A percentile compares a stretch with the other conserved stretches of the same genome.
These are phyloP conservation scores for Spencermartinsiella ligniputridi DNA, from an alignment of 1,139 yeast genomes.

Conservation along the genomic window DNA sequence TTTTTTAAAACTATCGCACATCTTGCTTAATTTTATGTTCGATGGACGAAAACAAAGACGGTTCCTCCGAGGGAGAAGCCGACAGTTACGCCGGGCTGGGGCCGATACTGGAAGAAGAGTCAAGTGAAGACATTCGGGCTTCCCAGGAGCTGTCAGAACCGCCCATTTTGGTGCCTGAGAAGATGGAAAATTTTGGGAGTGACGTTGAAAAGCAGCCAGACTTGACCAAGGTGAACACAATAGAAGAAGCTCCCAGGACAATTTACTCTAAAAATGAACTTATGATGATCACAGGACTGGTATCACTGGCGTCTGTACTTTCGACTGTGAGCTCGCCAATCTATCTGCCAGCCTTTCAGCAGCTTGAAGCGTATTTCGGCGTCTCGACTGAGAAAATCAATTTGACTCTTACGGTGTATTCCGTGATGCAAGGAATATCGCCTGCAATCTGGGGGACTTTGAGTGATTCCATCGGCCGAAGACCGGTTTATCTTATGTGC, in stretches of 20 bases:
- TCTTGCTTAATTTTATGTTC: no score
- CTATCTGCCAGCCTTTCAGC: constrained; percentile 66
- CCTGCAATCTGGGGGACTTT: constrained; percentile 58
- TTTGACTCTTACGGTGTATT: constrained; percentile 64
- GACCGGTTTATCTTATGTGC: constrained; percentile 58
- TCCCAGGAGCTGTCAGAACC: no score
- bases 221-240: background rate
- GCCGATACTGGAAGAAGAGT: no score
- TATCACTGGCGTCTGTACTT: constrained; percentile 49
- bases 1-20: no score
- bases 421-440: constrained; percentile 63
- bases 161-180: no score
- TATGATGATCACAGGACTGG: constrained; percentile 34
- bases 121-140: no score
- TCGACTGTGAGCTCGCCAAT: constrained; percentile 68
- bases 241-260: background rate
- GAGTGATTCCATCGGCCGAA: constrained; percentile 66
- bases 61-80: no score
- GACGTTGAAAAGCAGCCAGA: background rate
- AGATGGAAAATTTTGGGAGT: no score
- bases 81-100: no score
- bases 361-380: constrained; percentile 47
- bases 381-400: constrained; percentile 55
- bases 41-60: no score
- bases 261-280: constrained; percentile 7